Percentiles rank a stretch among this genome's conserved stretches.
These are phyloP conservation scores for Fulvia fulva DNA, from an alignment of 2,329 filamentous ascomycete species.

Conservation along the genomic window DNA sequence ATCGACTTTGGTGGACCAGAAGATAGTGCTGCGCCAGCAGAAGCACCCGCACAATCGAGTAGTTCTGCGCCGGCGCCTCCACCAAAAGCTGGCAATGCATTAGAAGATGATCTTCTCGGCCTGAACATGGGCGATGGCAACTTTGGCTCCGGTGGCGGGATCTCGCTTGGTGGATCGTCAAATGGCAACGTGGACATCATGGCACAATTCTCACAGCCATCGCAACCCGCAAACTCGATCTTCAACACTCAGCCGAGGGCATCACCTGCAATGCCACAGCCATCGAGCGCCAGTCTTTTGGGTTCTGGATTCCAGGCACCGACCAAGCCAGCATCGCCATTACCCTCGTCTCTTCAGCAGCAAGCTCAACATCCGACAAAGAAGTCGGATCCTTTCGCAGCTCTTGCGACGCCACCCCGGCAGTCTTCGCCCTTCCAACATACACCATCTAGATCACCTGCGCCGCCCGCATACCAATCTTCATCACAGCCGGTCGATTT, in stretches of 20 bases:
- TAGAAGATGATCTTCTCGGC: slow-evolving; percentile 89
- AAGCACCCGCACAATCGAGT: neutral
- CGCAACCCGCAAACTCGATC: slow-evolving; percentile 28
- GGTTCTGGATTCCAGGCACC: slow-evolving; percentile 31
- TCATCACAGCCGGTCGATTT: slow-evolving; percentile 24
- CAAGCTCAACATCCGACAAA: slow-evolving; percentile 25
- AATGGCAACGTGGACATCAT: slow-evolving; percentile 30
- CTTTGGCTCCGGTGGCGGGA: slow-evolving; percentile 73
- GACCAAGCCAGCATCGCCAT: slow-evolving; percentile 49
- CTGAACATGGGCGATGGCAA: slow-evolving; percentile 71
- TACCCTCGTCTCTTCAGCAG: slow-evolving; percentile 31
- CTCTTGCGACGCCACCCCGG: slow-evolving; percentile 52
- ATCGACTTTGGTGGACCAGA: slow-evolving; percentile 81
- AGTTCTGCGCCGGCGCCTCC: slow-evolving; percentile 39
- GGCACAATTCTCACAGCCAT: slow-evolving; percentile 33
- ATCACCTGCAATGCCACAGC: slow-evolving; percentile 6
- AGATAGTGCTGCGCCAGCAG: slow-evolving; percentile 27
- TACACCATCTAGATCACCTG: slow-evolving; percentile 38
- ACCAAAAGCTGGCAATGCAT: slow-evolving; percentile 55
- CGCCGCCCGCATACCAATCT: slow-evolving; percentile 20
- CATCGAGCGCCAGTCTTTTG: slow-evolving; percentile 51
- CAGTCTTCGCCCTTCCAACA: slow-evolving; percentile 49
- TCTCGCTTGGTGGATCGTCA: slow-evolving; percentile 62
- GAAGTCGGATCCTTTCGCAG: slow-evolving; percentile 59
- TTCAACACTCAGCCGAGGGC: slow-evolving; percentile 26